A percentile compares a stretch with the other conserved stretches of the same genome.
phyloP scores from a whole-genome alignment of 2,329 filamentous ascomycete genomes.

The Aspergillus sp. region DNA sequence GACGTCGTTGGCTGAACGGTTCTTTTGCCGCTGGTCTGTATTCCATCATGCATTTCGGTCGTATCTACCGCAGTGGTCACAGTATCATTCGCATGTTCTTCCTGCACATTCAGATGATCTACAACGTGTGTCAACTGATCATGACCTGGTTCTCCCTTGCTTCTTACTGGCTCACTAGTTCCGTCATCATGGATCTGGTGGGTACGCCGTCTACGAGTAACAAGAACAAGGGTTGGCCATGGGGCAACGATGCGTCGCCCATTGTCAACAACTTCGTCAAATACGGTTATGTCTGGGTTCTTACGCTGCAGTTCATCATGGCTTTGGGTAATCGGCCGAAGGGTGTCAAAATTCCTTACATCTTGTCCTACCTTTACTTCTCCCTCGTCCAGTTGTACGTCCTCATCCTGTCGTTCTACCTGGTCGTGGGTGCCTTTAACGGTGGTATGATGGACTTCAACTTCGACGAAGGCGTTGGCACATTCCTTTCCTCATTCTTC shows the following conservation, averaged over 20 bases:
- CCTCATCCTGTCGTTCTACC: slow-evolving; percentile 80
- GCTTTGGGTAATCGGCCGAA: slow-evolving; percentile 96
- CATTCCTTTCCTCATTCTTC: slow-evolving; percentile 82
- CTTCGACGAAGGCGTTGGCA: slow-evolving; percentile 59
- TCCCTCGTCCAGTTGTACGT: slow-evolving; percentile 87
- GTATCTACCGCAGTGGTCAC: slow-evolving; percentile 98
- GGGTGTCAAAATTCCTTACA: slow-evolving; percentile 85
- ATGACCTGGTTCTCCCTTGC: slow-evolving; percentile 85
- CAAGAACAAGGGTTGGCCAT: slow-evolving; percentile 74
- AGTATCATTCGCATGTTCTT: slow-evolving; percentile 99
- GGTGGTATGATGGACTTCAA: slow-evolving; percentile 60
- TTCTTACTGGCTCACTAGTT: slow-evolving; percentile 96
- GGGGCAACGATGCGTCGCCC: slow-evolving; percentile 81
- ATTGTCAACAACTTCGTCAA: slow-evolving; percentile 89
- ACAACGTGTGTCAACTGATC: slow-evolving; percentile 86
- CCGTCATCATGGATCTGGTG: slow-evolving; percentile 96
- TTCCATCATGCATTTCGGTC: slow-evolving; percentile 95
- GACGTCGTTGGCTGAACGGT: slow-evolving; percentile 98
- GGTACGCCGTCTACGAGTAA: slow-evolving; percentile 65
- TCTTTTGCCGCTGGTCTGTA: slow-evolving; percentile 97
- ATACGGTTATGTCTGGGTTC: slow-evolving; percentile 87
- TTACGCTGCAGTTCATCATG: slow-evolving; percentile 93
- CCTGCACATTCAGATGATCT: slow-evolving; percentile 92
- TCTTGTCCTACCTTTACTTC: slow-evolving; percentile 85
- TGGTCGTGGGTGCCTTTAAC: slow-evolving; percentile 83